Percentiles rank a stretch among this genome's conserved stretches.
phyloP scores from a whole-genome alignment of 352 stramenopile genomes.

The Phytophthora idaei region DNA sequence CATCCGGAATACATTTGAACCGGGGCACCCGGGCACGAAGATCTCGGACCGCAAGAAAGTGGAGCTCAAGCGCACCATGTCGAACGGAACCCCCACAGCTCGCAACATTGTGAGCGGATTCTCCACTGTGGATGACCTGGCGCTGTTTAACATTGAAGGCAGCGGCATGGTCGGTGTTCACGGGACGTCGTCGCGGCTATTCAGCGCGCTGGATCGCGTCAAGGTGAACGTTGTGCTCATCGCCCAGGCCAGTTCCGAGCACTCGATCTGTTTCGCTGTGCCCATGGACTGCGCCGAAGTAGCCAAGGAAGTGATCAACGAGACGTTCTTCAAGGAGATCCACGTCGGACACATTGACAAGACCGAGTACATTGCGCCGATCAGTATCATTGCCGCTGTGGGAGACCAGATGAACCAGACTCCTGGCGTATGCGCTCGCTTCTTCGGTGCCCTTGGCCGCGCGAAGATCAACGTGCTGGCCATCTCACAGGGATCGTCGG shows the following conservation, averaged over 20 bases:
- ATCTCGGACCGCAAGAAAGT: constrained; percentile 72
- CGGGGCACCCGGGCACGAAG: constrained; percentile 77
- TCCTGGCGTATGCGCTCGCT: constrained; percentile 91
- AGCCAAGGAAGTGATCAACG: constrained; percentile 76
- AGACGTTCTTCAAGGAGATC: constrained; percentile 90
- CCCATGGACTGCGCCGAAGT: constrained; percentile 70
- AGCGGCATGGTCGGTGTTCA: constrained; percentile 95
- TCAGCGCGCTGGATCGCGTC: constrained; percentile 91
- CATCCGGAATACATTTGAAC: constrained; percentile 98
- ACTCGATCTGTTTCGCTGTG: constrained; percentile 96
- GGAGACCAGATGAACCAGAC: constrained; percentile 95
- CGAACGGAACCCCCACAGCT: constrained; percentile 59
- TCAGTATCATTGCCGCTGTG: constrained; percentile 96
- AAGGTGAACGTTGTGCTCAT: constrained; percentile 96
- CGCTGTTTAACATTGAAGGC: constrained; percentile 96
- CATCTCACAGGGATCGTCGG: constrained; percentile 94
- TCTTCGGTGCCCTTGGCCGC: constrained; percentile 93
- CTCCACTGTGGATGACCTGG: constrained; percentile 94
- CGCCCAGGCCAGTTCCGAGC: constrained; percentile 93
- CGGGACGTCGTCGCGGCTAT: constrained; percentile 92
- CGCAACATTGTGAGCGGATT: constrained; percentile 89
- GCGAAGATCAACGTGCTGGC: constrained; percentile 96
- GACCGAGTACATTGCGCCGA: constrained; percentile 83
- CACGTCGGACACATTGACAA: constrained; percentile 85
- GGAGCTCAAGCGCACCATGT: constrained; percentile 62